Conservation (phyloP, 2,329 filamentous ascomycete species). For the Penicillium oxalicum region DNA sequence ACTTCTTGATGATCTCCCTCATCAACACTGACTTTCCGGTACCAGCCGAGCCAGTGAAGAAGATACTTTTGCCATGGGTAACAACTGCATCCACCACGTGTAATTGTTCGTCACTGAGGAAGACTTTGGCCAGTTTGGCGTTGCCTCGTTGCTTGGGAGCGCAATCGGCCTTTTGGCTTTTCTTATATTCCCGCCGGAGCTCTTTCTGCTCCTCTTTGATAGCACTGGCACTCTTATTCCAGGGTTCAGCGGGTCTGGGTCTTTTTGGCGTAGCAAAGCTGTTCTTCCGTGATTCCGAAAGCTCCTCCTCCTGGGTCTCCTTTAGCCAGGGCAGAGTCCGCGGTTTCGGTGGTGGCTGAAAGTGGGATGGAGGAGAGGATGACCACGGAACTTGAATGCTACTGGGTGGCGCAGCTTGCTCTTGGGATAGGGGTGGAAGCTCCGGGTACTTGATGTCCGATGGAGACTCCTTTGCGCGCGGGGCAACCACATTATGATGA, state of each 20-base stretch:
- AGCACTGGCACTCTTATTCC: constrained; percentile 69
- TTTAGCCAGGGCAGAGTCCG: constrained; percentile 58
- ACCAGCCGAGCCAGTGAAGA: constrained; percentile 94
- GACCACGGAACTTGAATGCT: constrained; percentile 66
- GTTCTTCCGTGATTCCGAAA: constrained; percentile 18
- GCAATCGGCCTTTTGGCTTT: constrained; percentile 44
- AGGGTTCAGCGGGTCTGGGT: constrained; percentile 46
- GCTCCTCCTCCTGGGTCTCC: constrained; percentile 27
- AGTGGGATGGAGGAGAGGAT: constrained; percentile 47
- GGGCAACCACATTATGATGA: constrained; percentile 4
- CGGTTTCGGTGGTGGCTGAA: constrained; percentile 49
- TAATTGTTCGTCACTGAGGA: constrained; percentile 79
- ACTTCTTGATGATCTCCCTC: constrained; percentile 75
- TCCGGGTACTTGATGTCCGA: constrained; percentile 33
- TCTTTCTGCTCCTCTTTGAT: constrained; percentile 73
- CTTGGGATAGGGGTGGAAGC: constrained; percentile 26
- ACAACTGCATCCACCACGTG: constrained; percentile 78
- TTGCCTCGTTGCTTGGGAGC: constrained; percentile 35
- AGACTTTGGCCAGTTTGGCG: constrained; percentile 51
- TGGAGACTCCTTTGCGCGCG: constrained; percentile 7
- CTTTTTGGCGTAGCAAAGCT: constrained; percentile 42
- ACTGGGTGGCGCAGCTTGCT: constrained; percentile 40
- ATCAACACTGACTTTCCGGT: constrained; percentile 97
- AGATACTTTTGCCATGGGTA: constrained; percentile 76
- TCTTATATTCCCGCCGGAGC: constrained; percentile 55